These are phyloP conservation scores for Yamagishiella unicocca DNA, from an alignment of 139 green algal species.

Conservation along the genomic window DNA sequence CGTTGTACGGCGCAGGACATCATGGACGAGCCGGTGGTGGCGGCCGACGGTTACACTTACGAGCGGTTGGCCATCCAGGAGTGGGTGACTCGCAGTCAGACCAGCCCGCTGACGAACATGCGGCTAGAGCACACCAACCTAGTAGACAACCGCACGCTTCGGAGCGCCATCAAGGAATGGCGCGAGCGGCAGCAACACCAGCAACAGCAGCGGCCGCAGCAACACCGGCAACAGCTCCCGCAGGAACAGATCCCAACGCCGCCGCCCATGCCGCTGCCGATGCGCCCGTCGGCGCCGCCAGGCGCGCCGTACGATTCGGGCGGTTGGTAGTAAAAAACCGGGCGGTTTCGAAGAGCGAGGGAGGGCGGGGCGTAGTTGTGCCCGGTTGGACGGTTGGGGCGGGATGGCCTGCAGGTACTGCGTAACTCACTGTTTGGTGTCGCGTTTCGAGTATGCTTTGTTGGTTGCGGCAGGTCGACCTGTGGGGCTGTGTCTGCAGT, in stretches of 20 bases:
- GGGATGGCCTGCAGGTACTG: too few species aligned
- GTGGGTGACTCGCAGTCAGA: conserved; percentile 63
- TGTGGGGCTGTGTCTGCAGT: too few species aligned
- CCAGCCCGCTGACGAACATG: conserved; percentile 76
- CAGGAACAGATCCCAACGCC: background rate
- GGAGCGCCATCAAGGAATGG: conserved; percentile 69
- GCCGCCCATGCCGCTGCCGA: background rate
- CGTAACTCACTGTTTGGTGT: too few species aligned
- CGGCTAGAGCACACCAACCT: conserved; percentile 61
- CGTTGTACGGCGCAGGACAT: conserved; percentile 56
- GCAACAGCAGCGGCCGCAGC: background rate
- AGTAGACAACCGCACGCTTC: conserved; percentile 66
- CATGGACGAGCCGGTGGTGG: conserved; percentile 79
- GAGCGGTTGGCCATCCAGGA: conserved; percentile 71
- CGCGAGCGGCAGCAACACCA: conserved; percentile 8
- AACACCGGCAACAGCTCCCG: background rate
- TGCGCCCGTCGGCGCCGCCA: background rate
- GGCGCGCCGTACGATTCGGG: background rate
- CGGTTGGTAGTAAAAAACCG: conserved; percentile 7
- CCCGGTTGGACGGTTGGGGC: too few species aligned
- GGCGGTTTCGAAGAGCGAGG: too few species aligned
- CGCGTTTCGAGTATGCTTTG: too few species aligned
- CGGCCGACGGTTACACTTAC: conserved; percentile 80
- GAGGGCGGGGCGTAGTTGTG: too few species aligned
- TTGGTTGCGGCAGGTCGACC: too few species aligned